A percentile compares a stretch with the other conserved stretches of the same genome.
phyloP scores from a whole-genome alignment of 176 grass and related monocot species.

The Zizania latifolia region DNA sequence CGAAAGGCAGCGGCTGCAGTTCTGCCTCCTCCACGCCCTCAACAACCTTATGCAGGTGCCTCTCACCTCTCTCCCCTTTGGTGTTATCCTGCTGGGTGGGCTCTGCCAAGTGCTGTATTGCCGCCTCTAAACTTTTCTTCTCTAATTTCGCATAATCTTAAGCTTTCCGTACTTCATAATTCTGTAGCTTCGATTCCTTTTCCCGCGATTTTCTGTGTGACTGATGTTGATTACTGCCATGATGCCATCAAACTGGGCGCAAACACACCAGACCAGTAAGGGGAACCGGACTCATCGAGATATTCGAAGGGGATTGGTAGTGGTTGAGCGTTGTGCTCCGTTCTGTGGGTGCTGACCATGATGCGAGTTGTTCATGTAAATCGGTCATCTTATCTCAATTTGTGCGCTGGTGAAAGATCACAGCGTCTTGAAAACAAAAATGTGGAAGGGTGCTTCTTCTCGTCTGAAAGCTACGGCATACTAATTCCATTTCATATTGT shows the following conservation, averaged over 20 bases:
- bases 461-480: slow-evolving; percentile 8
- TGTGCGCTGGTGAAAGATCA: background rate
- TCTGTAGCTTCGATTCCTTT: background rate
- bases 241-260: too few species aligned
- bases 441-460: background rate
- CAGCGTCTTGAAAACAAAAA: background rate
- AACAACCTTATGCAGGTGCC: slow-evolving; percentile 90
- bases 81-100: background rate
- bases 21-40: slow-evolving; percentile 89
- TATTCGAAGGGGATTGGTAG: background rate
- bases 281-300: too few species aligned
- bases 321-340: slow-evolving; percentile 13
- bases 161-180: background rate
- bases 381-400: background rate
- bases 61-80: background rate
- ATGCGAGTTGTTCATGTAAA: slow-evolving; percentile 4
- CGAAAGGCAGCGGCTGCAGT: slow-evolving; percentile 74
- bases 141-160: background rate
- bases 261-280: too few species aligned
- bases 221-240: too few species aligned
- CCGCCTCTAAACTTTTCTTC: background rate
- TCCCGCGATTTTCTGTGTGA: background rate
- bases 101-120: background rate
- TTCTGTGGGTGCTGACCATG: too few species aligned
- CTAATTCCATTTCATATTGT: too few species aligned